phyloP scores from a whole-genome alignment of 23 red algal genomes.

The Agarophyton chilense region DNA sequence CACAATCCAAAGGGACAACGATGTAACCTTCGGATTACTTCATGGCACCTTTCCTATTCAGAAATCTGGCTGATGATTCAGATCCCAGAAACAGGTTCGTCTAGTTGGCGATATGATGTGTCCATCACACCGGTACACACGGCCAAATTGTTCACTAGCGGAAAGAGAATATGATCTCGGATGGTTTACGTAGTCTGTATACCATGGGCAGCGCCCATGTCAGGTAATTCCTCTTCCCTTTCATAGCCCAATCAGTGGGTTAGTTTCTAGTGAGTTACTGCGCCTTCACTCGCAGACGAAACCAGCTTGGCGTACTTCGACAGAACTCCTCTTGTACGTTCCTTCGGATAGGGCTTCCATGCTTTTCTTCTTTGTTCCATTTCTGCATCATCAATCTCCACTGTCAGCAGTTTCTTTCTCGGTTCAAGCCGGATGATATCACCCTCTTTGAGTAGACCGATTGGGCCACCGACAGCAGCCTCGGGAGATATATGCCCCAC shows the following conservation, averaged over 20 bases:
- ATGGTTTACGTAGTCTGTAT: no score
- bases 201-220: no score
- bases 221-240: not conserved
- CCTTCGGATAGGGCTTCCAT: conserved; percentile 77
- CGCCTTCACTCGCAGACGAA: conserved; percentile 89
- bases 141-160: no score
- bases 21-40: no score
- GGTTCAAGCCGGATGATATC: conserved; percentile 89
- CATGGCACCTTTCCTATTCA: no score
- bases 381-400: conserved; percentile 82
- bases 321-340: conserved; percentile 62
- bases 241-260: not conserved
- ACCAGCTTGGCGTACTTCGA: conserved; percentile 86
- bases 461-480: conserved; percentile 92
- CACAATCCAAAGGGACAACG: no score
- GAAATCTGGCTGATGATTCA: no score
- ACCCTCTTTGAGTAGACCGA: conserved; percentile 92
- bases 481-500: conserved; percentile 97
- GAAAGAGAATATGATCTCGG: no score
- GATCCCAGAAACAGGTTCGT: no score
- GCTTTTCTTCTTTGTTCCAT: conserved; percentile 62
- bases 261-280: conserved; percentile 75
- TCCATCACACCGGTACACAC: no score
- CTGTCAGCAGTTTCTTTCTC: conserved; percentile 59
- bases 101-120: no score